A percentile compares a stretch with the other conserved stretches of the same genome.
These are phyloP conservation scores for Exophiala viscosa DNA, from an alignment of 2,329 filamentous ascomycete species.

Conservation along the genomic window DNA sequence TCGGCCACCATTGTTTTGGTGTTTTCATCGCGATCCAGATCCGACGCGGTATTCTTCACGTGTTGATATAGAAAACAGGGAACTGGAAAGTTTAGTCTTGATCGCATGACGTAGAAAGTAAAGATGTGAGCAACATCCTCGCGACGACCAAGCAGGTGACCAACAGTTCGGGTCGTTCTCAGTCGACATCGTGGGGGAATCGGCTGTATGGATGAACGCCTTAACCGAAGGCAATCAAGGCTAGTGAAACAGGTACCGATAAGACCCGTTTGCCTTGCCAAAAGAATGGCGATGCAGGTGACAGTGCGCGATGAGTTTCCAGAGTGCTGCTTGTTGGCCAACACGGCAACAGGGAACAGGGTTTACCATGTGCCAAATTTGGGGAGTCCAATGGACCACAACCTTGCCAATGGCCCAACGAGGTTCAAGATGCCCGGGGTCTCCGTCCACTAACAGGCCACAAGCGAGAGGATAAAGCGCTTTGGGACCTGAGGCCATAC, in stretches of 20 bases:
- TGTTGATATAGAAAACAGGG: constrained; percentile 8
- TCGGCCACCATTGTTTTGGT: background rate
- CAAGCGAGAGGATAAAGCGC: constrained; percentile 21
- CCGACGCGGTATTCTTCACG: background rate
- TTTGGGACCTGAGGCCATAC: constrained; percentile 18
- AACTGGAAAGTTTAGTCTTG: background rate
- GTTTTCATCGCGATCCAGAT: constrained; percentile 10
- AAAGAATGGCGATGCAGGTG: too few species aligned
- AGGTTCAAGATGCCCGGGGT: constrained; percentile 5
- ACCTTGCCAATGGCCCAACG: background rate
- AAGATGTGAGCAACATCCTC: background rate
- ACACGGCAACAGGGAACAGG: too few species aligned
- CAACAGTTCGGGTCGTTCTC: constrained; percentile 7
- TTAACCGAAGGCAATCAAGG: constrained; percentile 12
- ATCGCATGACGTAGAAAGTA: constrained; percentile 12
- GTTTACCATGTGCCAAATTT: too few species aligned
- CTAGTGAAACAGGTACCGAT: constrained; percentile 19
- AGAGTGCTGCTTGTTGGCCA: too few species aligned
- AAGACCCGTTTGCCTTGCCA: background rate
- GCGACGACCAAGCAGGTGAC: background rate
- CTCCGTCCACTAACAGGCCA: constrained; percentile 14
- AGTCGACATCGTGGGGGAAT: constrained; percentile 9
- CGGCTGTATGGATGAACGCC: constrained; percentile 6
- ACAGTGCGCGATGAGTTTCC: too few species aligned
- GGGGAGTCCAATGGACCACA: too few species aligned